Base-by-base conservation (phyloP, 345 rosid genomes). In the Atalantia buxifolia region DNA sequence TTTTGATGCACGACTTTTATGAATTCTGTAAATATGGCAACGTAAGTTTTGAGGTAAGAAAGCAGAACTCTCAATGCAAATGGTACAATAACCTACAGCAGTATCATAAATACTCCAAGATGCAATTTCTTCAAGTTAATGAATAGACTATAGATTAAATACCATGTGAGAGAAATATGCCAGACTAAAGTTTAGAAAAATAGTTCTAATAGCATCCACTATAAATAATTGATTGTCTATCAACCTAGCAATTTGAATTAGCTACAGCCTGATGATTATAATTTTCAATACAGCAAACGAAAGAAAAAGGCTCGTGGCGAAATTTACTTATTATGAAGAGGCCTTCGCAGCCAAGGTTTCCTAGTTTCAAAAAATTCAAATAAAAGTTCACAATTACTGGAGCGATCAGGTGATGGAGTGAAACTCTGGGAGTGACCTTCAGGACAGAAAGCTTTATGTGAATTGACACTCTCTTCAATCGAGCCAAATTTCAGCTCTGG, bases 301-400 rank as follows among this genome's bases (percentile, higher is more conserved):
- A 25, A 57, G 65, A 62, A 16, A 62, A 64, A 42, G 55, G 2
- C 12, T 22, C n/a, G 53, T 42, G 21, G 21, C 6, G 59, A 30
- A 28, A 74, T 81, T 63, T 80, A 80, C 83, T 80, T 83, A 16
- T 69, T 35, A 56, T 70, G 71, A 74, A 83, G 83, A 74, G 81
- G 86, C 77, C 66, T 80, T 24, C 79, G 83, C 33, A 31, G 4
- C 24, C 71, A 69, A 74, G 83, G 83, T 21, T 63, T 57, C 77
- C 70, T 77, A 38, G 83, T 56, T 80, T 80, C 79, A 36, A 80
- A 77, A 70, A 68, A 77, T 64, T 83, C 79, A 60, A 83, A 80
- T 14, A 83, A 6, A 56, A 83, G 83, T 42, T 83, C 81, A 74
- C 78, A 19, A 68, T 79, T 48, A 61, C 36, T 50, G 9, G 38